Percentiles rank a stretch among this genome's conserved stretches.
Conservation (phyloP, 2,329 filamentous ascomycete species). For the Fusarium globosum region DNA sequence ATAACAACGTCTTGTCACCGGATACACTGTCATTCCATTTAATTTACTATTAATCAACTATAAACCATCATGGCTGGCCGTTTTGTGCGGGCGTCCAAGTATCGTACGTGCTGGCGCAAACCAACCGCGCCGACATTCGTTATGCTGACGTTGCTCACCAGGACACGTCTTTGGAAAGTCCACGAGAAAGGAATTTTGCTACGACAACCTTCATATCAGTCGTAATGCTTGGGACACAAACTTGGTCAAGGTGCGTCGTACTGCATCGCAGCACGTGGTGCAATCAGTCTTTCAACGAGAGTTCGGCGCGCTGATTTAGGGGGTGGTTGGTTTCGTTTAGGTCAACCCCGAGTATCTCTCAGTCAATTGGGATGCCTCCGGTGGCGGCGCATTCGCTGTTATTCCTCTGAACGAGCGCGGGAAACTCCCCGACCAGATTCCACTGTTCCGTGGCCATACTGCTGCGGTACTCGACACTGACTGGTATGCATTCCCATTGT, state of each 20-base stretch:
- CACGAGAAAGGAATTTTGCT: conserved; percentile 97
- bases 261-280: conserved; percentile 59
- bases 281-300: conserved; percentile 26
- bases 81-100: conserved; percentile 76
- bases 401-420: conserved; percentile 91
- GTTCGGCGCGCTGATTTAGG: conserved; percentile 42
- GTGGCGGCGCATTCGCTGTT: conserved; percentile 96
- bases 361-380: conserved; percentile 98
- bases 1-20: conserved; percentile 10
- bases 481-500: conserved; percentile 70
- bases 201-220: conserved; percentile 97
- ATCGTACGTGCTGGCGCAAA: conserved; percentile 64
- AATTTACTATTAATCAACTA: conserved; percentile 28
- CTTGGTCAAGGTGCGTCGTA: conserved; percentile 92
- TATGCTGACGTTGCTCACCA: conserved; percentile 56
- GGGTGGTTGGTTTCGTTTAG: conserved; percentile 58
- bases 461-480: conserved; percentile 96
- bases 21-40: conserved; percentile 16
- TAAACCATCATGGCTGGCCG: conserved; percentile 66
- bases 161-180: conserved; percentile 98
- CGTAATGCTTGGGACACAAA: conserved; percentile 99
- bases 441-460: conserved; percentile 95
- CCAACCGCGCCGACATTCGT: conserved; percentile 36
- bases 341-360: conserved; percentile 95
- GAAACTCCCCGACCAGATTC: conserved; percentile 90